Conservation (phyloP, 495 filamentous ascomycete species). For the Evernia prunastri region DNA sequence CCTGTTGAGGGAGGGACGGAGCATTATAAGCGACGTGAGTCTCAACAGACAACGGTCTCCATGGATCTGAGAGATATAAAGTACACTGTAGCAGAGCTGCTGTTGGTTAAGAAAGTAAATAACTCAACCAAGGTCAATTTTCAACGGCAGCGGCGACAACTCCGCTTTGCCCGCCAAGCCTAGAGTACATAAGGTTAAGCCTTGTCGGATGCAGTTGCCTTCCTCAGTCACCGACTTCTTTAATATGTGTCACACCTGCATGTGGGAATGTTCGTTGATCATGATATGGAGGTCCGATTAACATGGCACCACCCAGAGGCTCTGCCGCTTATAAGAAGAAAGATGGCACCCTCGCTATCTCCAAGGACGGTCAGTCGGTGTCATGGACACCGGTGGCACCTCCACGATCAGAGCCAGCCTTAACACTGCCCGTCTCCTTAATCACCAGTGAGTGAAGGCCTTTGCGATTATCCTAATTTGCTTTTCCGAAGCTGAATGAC, state of each 20-base stretch:
- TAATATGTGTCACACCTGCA: conserved; percentile 1
- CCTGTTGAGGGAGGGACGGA: conserved; percentile 44
- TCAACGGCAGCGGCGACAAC: background rate
- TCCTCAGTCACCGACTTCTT: background rate
- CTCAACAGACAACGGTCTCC: background rate
- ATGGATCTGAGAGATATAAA: background rate
- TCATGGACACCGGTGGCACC: conserved; percentile 69
- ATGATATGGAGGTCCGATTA: conserved; percentile 20
- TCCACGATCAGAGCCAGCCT: conserved; percentile 45
- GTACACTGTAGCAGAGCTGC: background rate
- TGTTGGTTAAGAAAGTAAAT: background rate
- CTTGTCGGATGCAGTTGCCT: conserved; percentile 1
- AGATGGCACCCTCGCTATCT: conserved; percentile 74
- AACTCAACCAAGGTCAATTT: background rate
- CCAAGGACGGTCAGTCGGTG: conserved; percentile 61
- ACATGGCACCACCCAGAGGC: conserved; percentile 58
- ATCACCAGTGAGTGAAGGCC: conserved; percentile 63
- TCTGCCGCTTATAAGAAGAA: conserved; percentile 90
- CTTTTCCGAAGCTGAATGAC: conserved; percentile 9
- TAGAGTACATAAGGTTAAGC: too few species aligned
- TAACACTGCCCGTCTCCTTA: conserved; percentile 63
- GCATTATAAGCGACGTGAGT: conserved; percentile 35
- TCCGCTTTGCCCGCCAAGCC: conserved; percentile 11
- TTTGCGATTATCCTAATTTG: background rate
- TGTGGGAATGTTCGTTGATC: background rate